Conservation (phyloP, 371 early-diverging fungal genomes). For the Zopfochytrium polystomum region DNA sequence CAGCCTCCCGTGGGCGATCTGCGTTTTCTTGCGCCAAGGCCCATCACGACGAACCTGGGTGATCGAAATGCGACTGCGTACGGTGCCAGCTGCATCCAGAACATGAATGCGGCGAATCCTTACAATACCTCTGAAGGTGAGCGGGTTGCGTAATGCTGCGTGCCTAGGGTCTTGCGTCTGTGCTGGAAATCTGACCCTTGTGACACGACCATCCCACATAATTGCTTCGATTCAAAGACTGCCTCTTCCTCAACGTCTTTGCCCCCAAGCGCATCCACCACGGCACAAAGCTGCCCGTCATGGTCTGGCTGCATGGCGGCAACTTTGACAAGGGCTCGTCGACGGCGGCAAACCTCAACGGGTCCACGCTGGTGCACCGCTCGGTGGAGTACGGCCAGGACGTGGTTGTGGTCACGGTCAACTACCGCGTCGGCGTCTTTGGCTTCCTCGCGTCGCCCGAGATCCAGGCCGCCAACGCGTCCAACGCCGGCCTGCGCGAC, state of each 20-base stretch:
- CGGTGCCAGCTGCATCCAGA: neutral
- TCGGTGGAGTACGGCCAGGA: neutral
- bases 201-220: neutral
- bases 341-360: constrained; percentile 11
- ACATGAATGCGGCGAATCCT: neutral
- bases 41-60: neutral
- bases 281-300: constrained; percentile 18
- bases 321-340: constrained; percentile 12
- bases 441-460: constrained; percentile 32
- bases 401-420: constrained; percentile 36
- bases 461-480: neutral
- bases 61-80: neutral
- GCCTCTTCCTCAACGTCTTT: neutral
- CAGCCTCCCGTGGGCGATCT: neutral
- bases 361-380: constrained; percentile 6
- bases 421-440: constrained; percentile 36
- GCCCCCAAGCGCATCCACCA: neutral
- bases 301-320: constrained; percentile 31
- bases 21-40: neutral
- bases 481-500: constrained; percentile 46
- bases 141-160: too few relatives aligned
- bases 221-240: neutral
- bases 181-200: neutral
- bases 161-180: too few relatives aligned
- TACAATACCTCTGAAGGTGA: neutral